Percentiles rank a stretch among this genome's conserved stretches.
These are phyloP conservation scores for Houttuynia cordata DNA, from an alignment of 164 flowering plant genomes.

Conservation along the genomic window DNA sequence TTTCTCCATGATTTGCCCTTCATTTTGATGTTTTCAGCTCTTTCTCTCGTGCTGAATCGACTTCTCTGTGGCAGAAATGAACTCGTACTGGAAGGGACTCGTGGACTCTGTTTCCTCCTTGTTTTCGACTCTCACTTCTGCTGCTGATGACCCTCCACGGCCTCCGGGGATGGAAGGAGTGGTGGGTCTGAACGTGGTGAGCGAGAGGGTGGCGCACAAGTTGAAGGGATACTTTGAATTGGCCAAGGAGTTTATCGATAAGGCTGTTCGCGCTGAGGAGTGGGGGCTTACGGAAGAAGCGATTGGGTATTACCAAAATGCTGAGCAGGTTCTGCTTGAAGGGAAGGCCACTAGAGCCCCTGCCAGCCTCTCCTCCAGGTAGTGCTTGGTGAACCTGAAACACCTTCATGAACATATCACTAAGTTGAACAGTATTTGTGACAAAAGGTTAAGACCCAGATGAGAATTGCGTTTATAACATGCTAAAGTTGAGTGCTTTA, in stretches of 20 bases:
- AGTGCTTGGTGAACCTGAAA: neutral
- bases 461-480: too few relatives aligned
- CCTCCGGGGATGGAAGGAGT: neutral
- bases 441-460: too few relatives aligned
- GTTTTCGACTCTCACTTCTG: neutral
- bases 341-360: constrained; percentile 62
- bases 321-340: constrained; percentile 58
- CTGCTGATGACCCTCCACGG: neutral
- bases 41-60: neutral
- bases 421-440: too few relatives aligned
- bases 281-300: constrained; percentile 93
- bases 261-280: constrained; percentile 89
- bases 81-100: neutral
- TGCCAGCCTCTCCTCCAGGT: constrained; percentile 50
- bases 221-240: constrained; percentile 87
- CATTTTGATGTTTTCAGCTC: too few relatives aligned
- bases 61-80: neutral
- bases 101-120: neutral
- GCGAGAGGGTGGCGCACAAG: constrained; percentile 69
- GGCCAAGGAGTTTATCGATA: constrained; percentile 79
- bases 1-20: too few relatives aligned
- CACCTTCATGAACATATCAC: too few relatives aligned
- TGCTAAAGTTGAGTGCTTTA: too few relatives aligned
- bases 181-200: constrained; percentile 33
- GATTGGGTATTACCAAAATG: constrained; percentile 53